Evolutionary conservation across 352 stramenopile species (phyloP).

Genomic region (Blastocystis sp.): DNA sequence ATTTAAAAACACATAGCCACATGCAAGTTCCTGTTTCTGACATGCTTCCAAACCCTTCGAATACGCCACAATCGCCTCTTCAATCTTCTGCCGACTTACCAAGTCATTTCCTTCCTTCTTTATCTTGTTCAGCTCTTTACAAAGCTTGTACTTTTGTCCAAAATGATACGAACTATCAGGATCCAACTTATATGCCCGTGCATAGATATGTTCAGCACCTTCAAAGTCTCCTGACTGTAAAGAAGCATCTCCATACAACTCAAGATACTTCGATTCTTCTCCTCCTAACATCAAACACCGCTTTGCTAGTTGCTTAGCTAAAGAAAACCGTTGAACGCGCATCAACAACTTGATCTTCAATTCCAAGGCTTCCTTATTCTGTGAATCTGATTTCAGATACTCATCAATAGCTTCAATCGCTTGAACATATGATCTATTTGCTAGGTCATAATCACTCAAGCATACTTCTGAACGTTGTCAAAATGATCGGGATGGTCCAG

Average conservation of each 20-base stretch:
- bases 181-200: constrained; percentile 22
- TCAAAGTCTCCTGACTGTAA: constrained; percentile 23
- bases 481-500: constrained; percentile 7
- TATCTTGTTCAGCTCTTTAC: constrained; percentile 9
- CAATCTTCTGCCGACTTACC: background rate
- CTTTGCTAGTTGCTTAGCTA: constrained; percentile 36
- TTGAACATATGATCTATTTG: background rate
- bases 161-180: constrained; percentile 22
- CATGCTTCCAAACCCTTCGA: constrained; percentile 8
- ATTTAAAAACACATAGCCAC: constrained; percentile 43
- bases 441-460: background rate
- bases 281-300: constrained; percentile 25
- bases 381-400: constrained; percentile 21
- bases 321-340: background rate
- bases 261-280: constrained; percentile 37
- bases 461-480: background rate
- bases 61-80: constrained; percentile 20
- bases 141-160: background rate
- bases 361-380: constrained; percentile 17
- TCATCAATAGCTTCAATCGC: constrained; percentile 3
- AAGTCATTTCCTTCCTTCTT: constrained; percentile 40
- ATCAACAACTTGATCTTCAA: constrained; percentile 8
- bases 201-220: background rate
- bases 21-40: background rate
- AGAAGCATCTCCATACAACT: background rate